phyloP scores from a whole-genome alignment of 805 yeast species.

The Priceomyces fermenticarens region DNA sequence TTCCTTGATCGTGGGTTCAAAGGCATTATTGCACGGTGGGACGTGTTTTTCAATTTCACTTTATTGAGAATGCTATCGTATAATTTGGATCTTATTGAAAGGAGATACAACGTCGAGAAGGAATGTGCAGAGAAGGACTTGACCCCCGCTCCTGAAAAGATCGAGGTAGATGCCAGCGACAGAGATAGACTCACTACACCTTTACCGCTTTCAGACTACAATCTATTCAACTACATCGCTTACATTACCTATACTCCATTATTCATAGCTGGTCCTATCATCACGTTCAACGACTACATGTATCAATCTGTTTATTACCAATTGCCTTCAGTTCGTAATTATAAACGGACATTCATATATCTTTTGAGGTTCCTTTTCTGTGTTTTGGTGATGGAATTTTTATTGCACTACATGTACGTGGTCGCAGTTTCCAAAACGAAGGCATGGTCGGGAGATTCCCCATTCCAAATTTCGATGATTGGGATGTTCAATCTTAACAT shows the following conservation, averaged over 20 bases:
- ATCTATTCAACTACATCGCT: slow-evolving; percentile 63
- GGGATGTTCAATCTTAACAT: slow-evolving; percentile 87
- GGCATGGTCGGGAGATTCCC: slow-evolving; percentile 87
- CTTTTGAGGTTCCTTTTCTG: slow-evolving; percentile 69
- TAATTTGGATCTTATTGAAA: slow-evolving; percentile 69
- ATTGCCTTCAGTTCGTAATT: slow-evolving; percentile 54
- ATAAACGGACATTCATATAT: slow-evolving; percentile 54
- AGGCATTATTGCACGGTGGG: slow-evolving; percentile 91
- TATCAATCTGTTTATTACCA: slow-evolving; percentile 61
- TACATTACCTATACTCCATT: slow-evolving; percentile 84
- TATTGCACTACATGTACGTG: slow-evolving; percentile 85
- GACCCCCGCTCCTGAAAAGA: slow-evolving; percentile 7
- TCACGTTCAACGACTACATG: slow-evolving; percentile 87
- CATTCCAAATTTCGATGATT: slow-evolving; percentile 92
- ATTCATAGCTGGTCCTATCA: slow-evolving; percentile 91
- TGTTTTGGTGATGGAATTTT: slow-evolving; percentile 81
- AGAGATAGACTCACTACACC: slow-evolving; percentile 65
- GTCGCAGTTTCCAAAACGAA: slow-evolving; percentile 87
- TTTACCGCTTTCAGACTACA: slow-evolving; percentile 59
- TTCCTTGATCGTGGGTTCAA: slow-evolving; percentile 58
- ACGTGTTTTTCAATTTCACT: slow-evolving; percentile 90
- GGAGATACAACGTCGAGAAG: slow-evolving; percentile 15
- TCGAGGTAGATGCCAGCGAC: slow-evolving; percentile 42
- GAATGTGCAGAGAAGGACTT: slow-evolving; percentile 5
- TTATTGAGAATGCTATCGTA: slow-evolving; percentile 79